Base-by-base conservation (phyloP, 2,329 filamentous ascomycete species). In the Colletotrichum navitas region DNA sequence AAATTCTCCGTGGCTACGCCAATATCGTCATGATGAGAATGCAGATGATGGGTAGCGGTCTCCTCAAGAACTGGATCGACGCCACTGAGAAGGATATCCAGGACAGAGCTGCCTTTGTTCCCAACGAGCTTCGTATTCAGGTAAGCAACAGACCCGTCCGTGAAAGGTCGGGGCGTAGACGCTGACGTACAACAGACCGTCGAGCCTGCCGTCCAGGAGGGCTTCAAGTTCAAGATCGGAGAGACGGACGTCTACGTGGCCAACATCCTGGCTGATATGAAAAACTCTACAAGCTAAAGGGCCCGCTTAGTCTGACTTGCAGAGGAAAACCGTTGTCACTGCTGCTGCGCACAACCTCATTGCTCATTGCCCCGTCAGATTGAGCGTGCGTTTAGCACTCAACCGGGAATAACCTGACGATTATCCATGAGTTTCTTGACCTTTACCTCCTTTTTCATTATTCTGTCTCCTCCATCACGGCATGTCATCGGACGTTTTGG, bases 51-150 rank as follows among this genome's bases (percentile, higher is more conserved):
- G 10, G 10, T 11, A 34, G 29, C 8, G n/a, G 32, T 1, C 34
- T 39, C 29, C 18, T 62, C 21, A 36, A 24, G n/a, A 58, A 67
- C 7, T 67, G 63, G 56, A 34, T 67, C 16, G 34, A 62, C 21
- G 49, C 34, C 5, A 67, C 49, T 14, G 51, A 61, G 36, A 34
- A 62, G 24, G 41, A 36, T 4, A n/a, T 62, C 7, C 63, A 62
- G 26, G 16, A 24, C 24, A 24, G n/a, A 0, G 21, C 34, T 6
- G 21, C 36, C 3, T 43, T 24, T 29, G 29, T 70, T n/a, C 43
- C 64, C 8, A 1, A 32, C 21, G 24, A 24, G 0, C 21, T 36
- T 47, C 34, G 24, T 11, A 41, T 61, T 6, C 5, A 58, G 56
- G 68, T 67, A 36, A 43, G 43, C 24, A 56, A 36, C n/a, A 32